phyloP scores from a whole-genome alignment of 2,329 filamentous ascomycete genomes.

The Daldinia sp. region DNA sequence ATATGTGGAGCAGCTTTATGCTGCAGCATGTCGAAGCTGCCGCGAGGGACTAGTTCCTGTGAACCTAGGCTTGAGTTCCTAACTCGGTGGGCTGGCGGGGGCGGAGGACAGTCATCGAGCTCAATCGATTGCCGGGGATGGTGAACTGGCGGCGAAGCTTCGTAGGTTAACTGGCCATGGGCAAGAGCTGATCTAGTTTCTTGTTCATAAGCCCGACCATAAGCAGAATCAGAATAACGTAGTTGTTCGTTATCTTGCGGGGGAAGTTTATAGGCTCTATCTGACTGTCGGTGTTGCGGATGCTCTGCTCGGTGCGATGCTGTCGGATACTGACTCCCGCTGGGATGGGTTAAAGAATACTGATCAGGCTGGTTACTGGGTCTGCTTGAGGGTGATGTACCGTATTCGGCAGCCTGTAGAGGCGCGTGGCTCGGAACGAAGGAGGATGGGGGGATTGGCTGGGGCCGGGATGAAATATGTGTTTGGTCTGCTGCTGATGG shows the following conservation, averaged over 20 bases:
- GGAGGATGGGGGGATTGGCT: constrained; percentile 57
- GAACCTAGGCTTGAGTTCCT: constrained; percentile 60
- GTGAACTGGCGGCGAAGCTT: constrained; percentile 39
- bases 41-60: constrained; percentile 58
- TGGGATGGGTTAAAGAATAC: constrained; percentile 52
- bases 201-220: constrained; percentile 49
- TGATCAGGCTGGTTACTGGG: constrained; percentile 54
- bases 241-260: constrained; percentile 49
- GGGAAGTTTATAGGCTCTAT: constrained; percentile 46
- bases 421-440: constrained; percentile 66
- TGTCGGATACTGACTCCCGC: constrained; percentile 51
- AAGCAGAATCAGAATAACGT: constrained; percentile 52
- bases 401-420: constrained; percentile 65
- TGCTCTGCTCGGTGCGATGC: constrained; percentile 56
- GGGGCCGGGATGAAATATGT: constrained; percentile 62
- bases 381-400: constrained; percentile 54
- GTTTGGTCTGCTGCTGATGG: constrained; percentile 57
- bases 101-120: constrained; percentile 62
- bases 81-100: constrained; percentile 67
- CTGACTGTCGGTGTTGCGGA: constrained; percentile 45
- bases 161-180: constrained; percentile 41
- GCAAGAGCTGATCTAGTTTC: constrained; percentile 43
- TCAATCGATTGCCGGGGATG: constrained; percentile 55
- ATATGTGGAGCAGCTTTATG: constrained; percentile 62
- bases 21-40: constrained; percentile 56